A percentile compares a stretch with the other conserved stretches of the same genome.
Conservation (phyloP, 23 red algal species). For the Gracilaria gracilis region DNA sequence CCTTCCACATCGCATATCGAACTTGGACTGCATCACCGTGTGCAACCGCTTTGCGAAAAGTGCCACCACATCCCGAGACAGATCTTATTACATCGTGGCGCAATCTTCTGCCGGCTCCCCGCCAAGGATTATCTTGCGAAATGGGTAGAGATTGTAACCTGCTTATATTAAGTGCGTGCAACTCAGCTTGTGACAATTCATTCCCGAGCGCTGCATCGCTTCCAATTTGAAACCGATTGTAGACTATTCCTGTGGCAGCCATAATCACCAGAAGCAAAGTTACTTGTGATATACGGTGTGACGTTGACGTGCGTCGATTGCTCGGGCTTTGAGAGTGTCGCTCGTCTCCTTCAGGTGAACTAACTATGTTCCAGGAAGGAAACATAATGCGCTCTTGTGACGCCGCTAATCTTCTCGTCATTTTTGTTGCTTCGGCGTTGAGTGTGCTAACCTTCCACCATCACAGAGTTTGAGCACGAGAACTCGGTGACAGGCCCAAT, state of each 20-base stretch:
- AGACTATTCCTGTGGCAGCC: neutral
- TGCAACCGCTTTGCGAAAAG: constrained; percentile 36
- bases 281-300: neutral
- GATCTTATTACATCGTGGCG: constrained; percentile 56
- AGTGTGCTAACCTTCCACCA: neutral
- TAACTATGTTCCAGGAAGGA: neutral
- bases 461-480: neutral
- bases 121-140: constrained; percentile 60
- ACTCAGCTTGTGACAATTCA: neutral
- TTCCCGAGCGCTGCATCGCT: constrained; percentile 1
- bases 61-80: constrained; percentile 72
- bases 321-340: neutral
- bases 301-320: neutral
- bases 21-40: constrained; percentile 35
- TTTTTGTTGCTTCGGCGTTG: neutral
- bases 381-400: constrained; percentile 36
- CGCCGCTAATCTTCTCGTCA: constrained; percentile 28
- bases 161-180: constrained; percentile 1
- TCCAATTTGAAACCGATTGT: neutral
- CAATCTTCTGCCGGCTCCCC: constrained; percentile 44
- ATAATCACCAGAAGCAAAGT: neutral
- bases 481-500: neutral
- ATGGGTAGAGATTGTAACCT: neutral
- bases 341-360: neutral
- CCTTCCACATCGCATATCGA: constrained; percentile 51